Evolutionary conservation across 495 filamentous ascomycete genomes (phyloP).

Genomic region (Cryomyces antarcticus): DNA sequence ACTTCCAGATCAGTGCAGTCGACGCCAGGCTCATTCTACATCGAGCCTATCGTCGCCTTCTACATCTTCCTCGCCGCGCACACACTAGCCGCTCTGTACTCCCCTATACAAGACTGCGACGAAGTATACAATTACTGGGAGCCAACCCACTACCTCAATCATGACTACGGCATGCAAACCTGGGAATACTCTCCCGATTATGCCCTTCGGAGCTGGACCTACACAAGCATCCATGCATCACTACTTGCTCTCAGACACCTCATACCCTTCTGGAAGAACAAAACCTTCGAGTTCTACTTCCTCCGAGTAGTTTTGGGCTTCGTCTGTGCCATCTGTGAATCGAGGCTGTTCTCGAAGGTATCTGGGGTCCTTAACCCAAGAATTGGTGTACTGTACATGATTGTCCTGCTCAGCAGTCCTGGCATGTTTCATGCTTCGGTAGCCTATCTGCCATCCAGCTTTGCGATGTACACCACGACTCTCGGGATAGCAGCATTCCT

Average conservation of each 20-base stretch:
- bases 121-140: slow-evolving; percentile 99
- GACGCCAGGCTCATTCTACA: slow-evolving; percentile 4
- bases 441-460: slow-evolving; percentile 79
- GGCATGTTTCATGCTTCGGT: slow-evolving; percentile 86
- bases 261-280: slow-evolving; percentile 31
- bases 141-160: slow-evolving; percentile 80
- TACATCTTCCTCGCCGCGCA: slow-evolving; percentile 58
- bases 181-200: slow-evolving; percentile 98
- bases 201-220: slow-evolving; percentile 90
- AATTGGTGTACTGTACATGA: slow-evolving; percentile 65
- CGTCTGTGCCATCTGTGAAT: slow-evolving; percentile 61
- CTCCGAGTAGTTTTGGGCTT: slow-evolving; percentile 55
- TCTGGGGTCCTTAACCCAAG: slow-evolving; percentile 53
- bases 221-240: slow-evolving; percentile 65
- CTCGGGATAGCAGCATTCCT: slow-evolving; percentile 75
- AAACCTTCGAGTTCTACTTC: slow-evolving; percentile 68
- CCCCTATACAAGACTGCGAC: slow-evolving; percentile 95
- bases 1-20: background rate
- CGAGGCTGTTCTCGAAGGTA: slow-evolving; percentile 55
- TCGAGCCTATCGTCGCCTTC: slow-evolving; percentile 54
- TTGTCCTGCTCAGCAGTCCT: slow-evolving; percentile 53
- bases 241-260: slow-evolving; percentile 43
- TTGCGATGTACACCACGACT: slow-evolving; percentile 90
- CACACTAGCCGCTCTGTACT: slow-evolving; percentile 53
- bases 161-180: slow-evolving; percentile 86